These are phyloP conservation scores for Naganishia kalamii DNA, from an alignment of 768 basidiomycete species.

Conservation along the genomic window DNA sequence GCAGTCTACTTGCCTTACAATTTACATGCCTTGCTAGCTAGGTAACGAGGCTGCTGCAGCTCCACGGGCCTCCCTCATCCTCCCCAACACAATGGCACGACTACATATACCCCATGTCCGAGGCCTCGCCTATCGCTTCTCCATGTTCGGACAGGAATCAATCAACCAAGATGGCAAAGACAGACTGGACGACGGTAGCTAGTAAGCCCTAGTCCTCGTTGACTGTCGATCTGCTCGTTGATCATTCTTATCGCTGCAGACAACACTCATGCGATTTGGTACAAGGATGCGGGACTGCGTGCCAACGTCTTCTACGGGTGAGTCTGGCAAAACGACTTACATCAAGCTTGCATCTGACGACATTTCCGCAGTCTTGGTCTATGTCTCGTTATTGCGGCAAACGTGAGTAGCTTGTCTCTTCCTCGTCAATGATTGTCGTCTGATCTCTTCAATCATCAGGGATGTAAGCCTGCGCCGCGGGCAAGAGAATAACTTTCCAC, in stretches of 20 bases:
- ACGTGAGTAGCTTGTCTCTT: neutral
- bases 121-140: neutral
- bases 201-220: neutral
- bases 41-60: too few species aligned
- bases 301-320: slow-evolving; percentile 4
- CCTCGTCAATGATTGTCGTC: neutral
- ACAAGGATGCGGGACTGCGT: slow-evolving; percentile 6
- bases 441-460: neutral
- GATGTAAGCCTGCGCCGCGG: too few species aligned
- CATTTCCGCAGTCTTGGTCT: neutral
- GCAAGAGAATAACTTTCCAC: too few species aligned
- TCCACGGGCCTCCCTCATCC: too few species aligned
- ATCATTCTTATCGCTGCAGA: neutral
- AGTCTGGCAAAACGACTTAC: neutral
- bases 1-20: too few species aligned
- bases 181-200: neutral
- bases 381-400: neutral
- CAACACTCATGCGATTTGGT: slow-evolving; percentile 1
- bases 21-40: too few species aligned
- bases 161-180: too few species aligned
- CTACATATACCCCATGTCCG: neutral
- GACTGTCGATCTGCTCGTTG: neutral
- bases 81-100: neutral
- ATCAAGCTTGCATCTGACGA: neutral
- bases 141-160: too few species aligned